Percentiles rank a stretch among this genome's conserved stretches.
phyloP scores from a whole-genome alignment of 257 asterid species.

The Ilex asprella region DNA sequence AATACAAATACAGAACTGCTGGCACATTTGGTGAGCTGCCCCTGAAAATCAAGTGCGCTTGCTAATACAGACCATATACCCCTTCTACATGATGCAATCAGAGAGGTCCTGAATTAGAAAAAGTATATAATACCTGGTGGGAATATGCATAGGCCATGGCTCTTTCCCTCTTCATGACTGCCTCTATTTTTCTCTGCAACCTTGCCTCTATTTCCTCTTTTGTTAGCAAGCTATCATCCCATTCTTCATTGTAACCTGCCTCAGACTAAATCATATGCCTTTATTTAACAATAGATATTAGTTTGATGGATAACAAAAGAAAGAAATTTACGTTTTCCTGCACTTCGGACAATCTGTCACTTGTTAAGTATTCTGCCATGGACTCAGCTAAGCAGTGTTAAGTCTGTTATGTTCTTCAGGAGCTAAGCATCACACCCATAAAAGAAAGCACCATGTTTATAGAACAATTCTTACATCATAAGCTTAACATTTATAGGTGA shows the following conservation, averaged over 20 bases:
- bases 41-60: neutral
- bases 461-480: no score
- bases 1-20: neutral
- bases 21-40: neutral
- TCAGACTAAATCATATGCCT: slow-evolving; percentile 39
- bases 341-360: no score
- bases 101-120: neutral
- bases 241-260: slow-evolving; percentile 51
- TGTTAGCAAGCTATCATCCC: slow-evolving; percentile 83
- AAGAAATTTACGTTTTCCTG: neutral
- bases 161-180: slow-evolving; percentile 83
- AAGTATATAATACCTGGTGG: slow-evolving; percentile 50
- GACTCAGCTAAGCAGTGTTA: no score
- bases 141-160: slow-evolving; percentile 92
- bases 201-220: slow-evolving; percentile 76
- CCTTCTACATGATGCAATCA: neutral
- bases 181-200: slow-evolving; percentile 69
- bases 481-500: no score
- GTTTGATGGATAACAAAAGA: neutral
- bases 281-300: neutral
- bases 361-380: no score
- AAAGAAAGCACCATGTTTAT: no score
- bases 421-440: no score
- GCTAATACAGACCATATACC: neutral
- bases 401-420: no score